phyloP scores from a whole-genome alignment of 352 stramenopile genomes.

The Peronospora belbahrii region DNA sequence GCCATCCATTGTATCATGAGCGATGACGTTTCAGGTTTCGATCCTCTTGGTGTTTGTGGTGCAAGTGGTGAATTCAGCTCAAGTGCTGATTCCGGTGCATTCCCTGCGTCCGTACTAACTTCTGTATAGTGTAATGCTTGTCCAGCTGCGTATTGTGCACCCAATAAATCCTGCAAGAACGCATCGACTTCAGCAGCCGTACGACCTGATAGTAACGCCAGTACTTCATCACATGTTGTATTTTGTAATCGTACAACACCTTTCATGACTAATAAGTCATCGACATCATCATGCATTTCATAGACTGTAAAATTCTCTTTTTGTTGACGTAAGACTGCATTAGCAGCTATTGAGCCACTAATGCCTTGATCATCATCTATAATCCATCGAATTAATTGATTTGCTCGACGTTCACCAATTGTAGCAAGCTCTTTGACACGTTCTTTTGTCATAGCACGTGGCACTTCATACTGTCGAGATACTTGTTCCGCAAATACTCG shows the following conservation, averaged over 20 bases:
- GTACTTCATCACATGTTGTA: slow-evolving; percentile 60
- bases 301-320: slow-evolving; percentile 77
- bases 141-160: slow-evolving; percentile 47
- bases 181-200: slow-evolving; percentile 36
- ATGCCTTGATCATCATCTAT: slow-evolving; percentile 50
- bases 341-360: slow-evolving; percentile 19
- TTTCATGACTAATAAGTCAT: slow-evolving; percentile 61
- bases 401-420: slow-evolving; percentile 41
- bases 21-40: slow-evolving; percentile 20
- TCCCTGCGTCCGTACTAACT: slow-evolving; percentile 19
- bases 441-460: slow-evolving; percentile 34
- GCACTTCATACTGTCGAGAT: slow-evolving; percentile 50
- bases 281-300: slow-evolving; percentile 46
- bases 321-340: slow-evolving; percentile 51
- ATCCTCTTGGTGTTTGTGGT: slow-evolving; percentile 19
- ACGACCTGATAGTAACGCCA: slow-evolving; percentile 49
- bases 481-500: slow-evolving; percentile 51
- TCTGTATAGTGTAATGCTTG: slow-evolving; percentile 48
- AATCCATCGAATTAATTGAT: slow-evolving; percentile 56
- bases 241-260: slow-evolving; percentile 57
- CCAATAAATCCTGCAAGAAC: slow-evolving; percentile 52
- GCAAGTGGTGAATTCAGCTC: slow-evolving; percentile 20
- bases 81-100: slow-evolving; percentile 16
- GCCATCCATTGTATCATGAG: slow-evolving; percentile 64
- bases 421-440: slow-evolving; percentile 33